Percentiles rank a stretch among this genome's conserved stretches.
Evolutionary conservation across 495 filamentous ascomycete species (phyloP).

Genomic region (Mytilinidion resinicola): DNA sequence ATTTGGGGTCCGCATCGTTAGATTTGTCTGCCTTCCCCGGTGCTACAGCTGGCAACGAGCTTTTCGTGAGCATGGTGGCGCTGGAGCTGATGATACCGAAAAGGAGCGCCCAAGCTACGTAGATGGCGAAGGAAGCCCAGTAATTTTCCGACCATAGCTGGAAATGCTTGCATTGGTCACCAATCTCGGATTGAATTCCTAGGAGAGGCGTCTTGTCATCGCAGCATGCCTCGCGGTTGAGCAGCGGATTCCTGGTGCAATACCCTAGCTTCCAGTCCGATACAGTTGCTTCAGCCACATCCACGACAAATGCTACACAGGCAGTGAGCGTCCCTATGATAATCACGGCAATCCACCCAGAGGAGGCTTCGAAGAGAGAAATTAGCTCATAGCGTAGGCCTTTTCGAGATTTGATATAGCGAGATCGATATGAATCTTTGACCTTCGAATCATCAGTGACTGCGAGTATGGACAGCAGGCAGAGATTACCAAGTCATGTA

Average conservation of each 20-base stretch:
- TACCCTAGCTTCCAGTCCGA: slow-evolving; percentile 52
- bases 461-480: background rate
- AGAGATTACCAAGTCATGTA: slow-evolving; percentile 47
- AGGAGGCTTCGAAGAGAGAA: slow-evolving; percentile 40
- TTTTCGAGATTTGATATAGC: slow-evolving; percentile 37
- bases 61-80: slow-evolving; percentile 48
- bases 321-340: slow-evolving; percentile 51
- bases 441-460: slow-evolving; percentile 32
- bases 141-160: slow-evolving; percentile 41
- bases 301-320: slow-evolving; percentile 50
- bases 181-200: slow-evolving; percentile 26
- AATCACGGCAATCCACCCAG: slow-evolving; percentile 48
- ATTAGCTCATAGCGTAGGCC: slow-evolving; percentile 36
- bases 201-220: slow-evolving; percentile 31
- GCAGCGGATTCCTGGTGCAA: slow-evolving; percentile 43
- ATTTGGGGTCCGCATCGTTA: slow-evolving; percentile 17
- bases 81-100: slow-evolving; percentile 47
- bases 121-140: slow-evolving; percentile 41
- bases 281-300: slow-evolving; percentile 46
- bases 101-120: slow-evolving; percentile 44
- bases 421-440: slow-evolving; percentile 51
- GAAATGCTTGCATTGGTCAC: slow-evolving; percentile 38
- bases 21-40: slow-evolving; percentile 27
- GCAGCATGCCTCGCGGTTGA: slow-evolving; percentile 46
- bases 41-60: slow-evolving; percentile 42